Evolutionary conservation across 768 basidiomycete genomes (phyloP), one percentile per base, ranked within the genome.

Genomic region (Lentinula boryana): DNA sequence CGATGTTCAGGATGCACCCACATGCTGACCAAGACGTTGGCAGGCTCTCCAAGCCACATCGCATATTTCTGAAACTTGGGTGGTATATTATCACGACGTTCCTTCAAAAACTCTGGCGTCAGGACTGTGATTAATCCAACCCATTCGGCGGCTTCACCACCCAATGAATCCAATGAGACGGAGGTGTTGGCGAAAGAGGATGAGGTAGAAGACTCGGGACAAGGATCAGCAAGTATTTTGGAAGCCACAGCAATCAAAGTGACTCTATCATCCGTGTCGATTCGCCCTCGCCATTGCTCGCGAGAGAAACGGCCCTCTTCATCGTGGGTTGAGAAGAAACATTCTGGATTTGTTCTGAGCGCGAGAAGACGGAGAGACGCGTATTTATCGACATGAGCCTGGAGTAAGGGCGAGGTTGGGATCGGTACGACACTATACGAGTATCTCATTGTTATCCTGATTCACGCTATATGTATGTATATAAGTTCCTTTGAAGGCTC

Each of bases 291-390:
- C 74, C 72, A 73, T 43, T 63, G 48, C 7, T 64, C 68, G n/a
- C 36, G 51, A 5, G 67, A 65, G 36, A 71, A 70, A 15, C 50
- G 16, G 18, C 61, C 62, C 57, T 73, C 70, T 15, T 66, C 62
- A 18, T 62, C 69, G 40, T 67, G 70, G 10, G 63, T 69, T 9
- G 71, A 71, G 8, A 66, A 64, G 60, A 72, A 73, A 0, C 69
- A 69, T 23, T 71, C 65, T 46, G 71, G 70, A 51, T 73, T 65
- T 36, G 65, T 65, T 38, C 67, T 65, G 32, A 74, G 70, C 27
- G 64, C 64, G 16, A 65, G 61, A 27, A 74, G 63, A 8, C 74
- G 69, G 54, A 73, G 54, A n/a, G 50, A 27, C 9, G 59, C 63
- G 60, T 71, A 70, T 38, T 60, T 56, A 13, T 35, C 55, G 46